A percentile compares a stretch with the other conserved stretches of the same genome.
phyloP scores from a whole-genome alignment of 805 yeast species.

The Saturnispora ahearnii region DNA sequence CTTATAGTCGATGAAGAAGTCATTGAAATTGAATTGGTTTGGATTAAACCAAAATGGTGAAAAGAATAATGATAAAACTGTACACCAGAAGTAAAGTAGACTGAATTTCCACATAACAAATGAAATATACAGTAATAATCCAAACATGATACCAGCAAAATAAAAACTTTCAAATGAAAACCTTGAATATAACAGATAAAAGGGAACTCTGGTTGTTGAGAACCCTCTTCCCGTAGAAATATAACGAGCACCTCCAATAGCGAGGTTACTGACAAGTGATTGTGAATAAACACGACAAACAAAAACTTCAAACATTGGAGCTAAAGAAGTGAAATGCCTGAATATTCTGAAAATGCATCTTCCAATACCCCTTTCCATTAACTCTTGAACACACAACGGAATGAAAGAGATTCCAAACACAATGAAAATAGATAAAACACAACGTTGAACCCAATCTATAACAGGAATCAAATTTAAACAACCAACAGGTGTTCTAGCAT shows the following conservation, averaged over 20 bases:
- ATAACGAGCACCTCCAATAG: no score
- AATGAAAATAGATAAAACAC: constrained; percentile 69
- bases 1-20: constrained; percentile 45
- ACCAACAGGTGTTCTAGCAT: no score
- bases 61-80: constrained; percentile 51
- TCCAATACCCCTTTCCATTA: constrained; percentile 75
- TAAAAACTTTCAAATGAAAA: constrained; percentile 61
- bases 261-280: constrained; percentile 50
- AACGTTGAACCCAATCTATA: constrained; percentile 68
- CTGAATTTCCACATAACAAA: constrained; percentile 53
- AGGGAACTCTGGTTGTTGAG: constrained; percentile 30
- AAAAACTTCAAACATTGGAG: constrained; percentile 78
- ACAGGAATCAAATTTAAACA: no score
- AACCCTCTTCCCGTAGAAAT: no score
- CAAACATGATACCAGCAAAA: constrained; percentile 46
- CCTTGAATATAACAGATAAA: constrained; percentile 52
- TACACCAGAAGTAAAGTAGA: constrained; percentile 62
- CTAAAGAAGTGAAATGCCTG: constrained; percentile 59
- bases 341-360: constrained; percentile 60
- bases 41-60: constrained; percentile 74
- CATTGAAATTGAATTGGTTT: constrained; percentile 60
- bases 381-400: constrained; percentile 71
- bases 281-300: constrained; percentile 73
- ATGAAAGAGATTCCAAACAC: constrained; percentile 73
- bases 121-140: constrained; percentile 48